These are phyloP conservation scores for Exidia glandulosa DNA, from an alignment of 768 basidiomycete genomes.

Conservation along the genomic window DNA sequence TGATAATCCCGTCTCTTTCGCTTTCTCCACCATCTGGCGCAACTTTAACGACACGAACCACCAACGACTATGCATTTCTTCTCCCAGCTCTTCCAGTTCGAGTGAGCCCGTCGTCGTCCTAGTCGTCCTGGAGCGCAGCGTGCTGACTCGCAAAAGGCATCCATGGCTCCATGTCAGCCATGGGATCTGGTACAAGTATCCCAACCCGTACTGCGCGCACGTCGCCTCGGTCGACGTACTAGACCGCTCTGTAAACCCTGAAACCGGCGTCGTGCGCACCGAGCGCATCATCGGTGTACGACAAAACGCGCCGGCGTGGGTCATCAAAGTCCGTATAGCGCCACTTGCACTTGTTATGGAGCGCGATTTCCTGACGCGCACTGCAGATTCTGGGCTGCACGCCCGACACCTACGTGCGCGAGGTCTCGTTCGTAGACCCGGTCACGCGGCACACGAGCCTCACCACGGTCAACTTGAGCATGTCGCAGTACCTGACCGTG, in stretches of 20 bases:
- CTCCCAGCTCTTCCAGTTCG: slow-evolving; percentile 73
- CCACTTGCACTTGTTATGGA: not conserved
- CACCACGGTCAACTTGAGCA: slow-evolving; percentile 84
- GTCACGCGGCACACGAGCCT: slow-evolving; percentile 67
- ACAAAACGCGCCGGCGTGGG: slow-evolving; percentile 86
- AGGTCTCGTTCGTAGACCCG: slow-evolving; percentile 90
- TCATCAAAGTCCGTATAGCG: slow-evolving; percentile 62
- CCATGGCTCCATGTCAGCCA: slow-evolving; percentile 86
- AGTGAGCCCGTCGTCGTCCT: slow-evolving; percentile 38
- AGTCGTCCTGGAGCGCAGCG: slow-evolving; percentile 6
- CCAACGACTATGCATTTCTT: slow-evolving; percentile 71
- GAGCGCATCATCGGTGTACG: slow-evolving; percentile 86
- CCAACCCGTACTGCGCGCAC: slow-evolving; percentile 84
- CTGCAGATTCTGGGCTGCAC: slow-evolving; percentile 79
- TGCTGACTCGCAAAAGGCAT: slow-evolving; percentile 42
- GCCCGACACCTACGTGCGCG: slow-evolving; percentile 88
- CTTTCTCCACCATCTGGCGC: too few relatives aligned
- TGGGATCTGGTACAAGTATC: slow-evolving; percentile 94
- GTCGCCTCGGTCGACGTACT: slow-evolving; percentile 81
- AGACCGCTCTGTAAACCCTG: slow-evolving; percentile 71
- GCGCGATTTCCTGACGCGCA: not conserved
- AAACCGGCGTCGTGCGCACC: slow-evolving; percentile 81
- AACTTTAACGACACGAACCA: not conserved
- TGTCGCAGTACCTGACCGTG: slow-evolving; percentile 91
- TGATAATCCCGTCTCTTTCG: not conserved